Conservation (phyloP, 345 rosid genomes). For the Ceriops zippeliana region DNA sequence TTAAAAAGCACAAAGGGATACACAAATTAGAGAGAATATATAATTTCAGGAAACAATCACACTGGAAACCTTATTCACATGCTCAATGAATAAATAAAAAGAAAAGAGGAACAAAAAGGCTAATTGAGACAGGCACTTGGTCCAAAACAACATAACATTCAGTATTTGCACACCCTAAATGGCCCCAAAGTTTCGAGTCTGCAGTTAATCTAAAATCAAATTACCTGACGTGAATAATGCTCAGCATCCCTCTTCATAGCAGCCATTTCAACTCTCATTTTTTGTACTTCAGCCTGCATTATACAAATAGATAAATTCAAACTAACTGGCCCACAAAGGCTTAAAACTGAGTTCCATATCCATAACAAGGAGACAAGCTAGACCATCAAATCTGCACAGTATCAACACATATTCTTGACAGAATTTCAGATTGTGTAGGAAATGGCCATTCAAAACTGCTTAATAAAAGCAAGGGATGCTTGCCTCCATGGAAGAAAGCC, state of each 20-base stretch:
- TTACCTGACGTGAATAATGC: conserved; percentile 98
- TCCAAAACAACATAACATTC: background rate
- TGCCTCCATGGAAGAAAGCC: conserved; percentile 84
- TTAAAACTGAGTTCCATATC: too few species aligned
- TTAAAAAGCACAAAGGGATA: background rate
- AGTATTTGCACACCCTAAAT: background rate
- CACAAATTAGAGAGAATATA: background rate
- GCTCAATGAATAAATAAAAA: background rate
- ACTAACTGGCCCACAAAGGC: background rate
- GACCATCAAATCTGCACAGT: too few species aligned
- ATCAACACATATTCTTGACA: too few species aligned
- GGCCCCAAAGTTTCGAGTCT: background rate
- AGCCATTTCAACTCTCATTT: conserved; percentile 55
- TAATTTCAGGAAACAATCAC: background rate
- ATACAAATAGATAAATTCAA: conserved; percentile 12
- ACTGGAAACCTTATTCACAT: background rate
- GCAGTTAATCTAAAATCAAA: background rate
- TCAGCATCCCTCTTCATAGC: conserved; percentile 99
- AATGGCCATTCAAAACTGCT: conserved; percentile 1
- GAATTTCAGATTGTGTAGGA: background rate
- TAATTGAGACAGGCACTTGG: too few species aligned
- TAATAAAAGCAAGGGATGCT: conserved; percentile 21
- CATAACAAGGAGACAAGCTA: too few species aligned
- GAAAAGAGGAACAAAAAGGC: too few species aligned
- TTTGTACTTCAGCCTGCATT: conserved; percentile 59